These are phyloP conservation scores for Lepidium didymum DNA, from an alignment of 345 rosid genomes.

Conservation along the genomic window DNA sequence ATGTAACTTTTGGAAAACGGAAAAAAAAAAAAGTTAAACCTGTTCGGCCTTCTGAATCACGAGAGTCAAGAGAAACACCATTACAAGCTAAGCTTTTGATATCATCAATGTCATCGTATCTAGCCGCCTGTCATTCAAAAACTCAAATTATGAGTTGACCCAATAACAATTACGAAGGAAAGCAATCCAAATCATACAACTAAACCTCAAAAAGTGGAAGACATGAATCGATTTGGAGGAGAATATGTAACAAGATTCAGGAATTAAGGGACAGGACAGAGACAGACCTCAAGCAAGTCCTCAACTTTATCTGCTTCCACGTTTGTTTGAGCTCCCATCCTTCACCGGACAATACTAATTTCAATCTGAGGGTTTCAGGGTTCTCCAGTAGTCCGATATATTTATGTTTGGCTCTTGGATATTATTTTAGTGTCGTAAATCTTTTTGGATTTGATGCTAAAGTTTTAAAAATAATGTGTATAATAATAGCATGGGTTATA, in stretches of 20 bases:
- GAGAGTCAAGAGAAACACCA: constrained; percentile 70
- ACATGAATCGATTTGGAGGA: neutral
- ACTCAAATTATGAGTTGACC: neutral
- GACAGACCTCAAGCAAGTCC: constrained; percentile 54
- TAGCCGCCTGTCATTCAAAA: constrained; percentile 67
- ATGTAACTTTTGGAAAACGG: neutral
- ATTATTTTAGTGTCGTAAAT: too few species aligned
- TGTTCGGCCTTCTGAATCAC: constrained; percentile 81
- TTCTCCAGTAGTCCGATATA: neutral
- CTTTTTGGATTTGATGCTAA: too few species aligned
- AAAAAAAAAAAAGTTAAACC: constrained; percentile 29
- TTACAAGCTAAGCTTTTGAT: constrained; percentile 43
- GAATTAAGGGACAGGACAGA: neutral
- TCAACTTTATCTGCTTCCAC: constrained; percentile 41
- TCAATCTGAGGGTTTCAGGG: constrained; percentile 8
- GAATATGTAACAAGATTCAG: neutral
- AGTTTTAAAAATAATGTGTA: too few species aligned
- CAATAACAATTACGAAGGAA: neutral
- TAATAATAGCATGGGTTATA: too few species aligned
- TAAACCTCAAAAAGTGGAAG: neutral
- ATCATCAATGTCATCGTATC: constrained; percentile 76
- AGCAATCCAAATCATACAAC: neutral
- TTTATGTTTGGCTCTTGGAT: neutral
- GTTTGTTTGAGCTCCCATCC: constrained; percentile 39
- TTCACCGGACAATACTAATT: neutral